phyloP scores from a whole-genome alignment of 305 asterid genomes.

The Fraxinus floribunda region DNA sequence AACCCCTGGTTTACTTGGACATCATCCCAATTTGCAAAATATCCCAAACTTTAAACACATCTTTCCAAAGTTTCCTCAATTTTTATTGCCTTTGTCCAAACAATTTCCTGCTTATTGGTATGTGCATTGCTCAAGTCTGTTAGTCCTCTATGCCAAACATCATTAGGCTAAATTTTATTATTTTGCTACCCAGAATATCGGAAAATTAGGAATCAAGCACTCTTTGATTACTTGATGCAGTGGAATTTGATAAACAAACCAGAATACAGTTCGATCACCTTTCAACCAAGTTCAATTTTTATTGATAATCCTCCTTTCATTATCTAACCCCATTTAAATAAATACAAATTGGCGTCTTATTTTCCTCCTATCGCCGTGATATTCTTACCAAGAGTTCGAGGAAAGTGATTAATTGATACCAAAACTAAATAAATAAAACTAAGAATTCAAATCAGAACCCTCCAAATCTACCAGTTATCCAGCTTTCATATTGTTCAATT shows the following conservation, averaged over 20 bases:
- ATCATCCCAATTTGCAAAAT: neutral
- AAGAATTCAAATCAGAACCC: too few relatives aligned
- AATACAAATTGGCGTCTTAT: too few relatives aligned
- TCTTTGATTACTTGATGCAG: neutral
- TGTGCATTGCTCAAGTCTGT: neutral
- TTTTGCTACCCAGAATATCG: neutral
- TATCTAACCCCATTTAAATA: too few relatives aligned
- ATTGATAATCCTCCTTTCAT: too few relatives aligned
- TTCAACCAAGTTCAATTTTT: too few relatives aligned
- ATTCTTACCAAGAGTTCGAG: too few relatives aligned
- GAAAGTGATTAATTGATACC: too few relatives aligned
- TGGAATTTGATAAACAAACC: neutral
- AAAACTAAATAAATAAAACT: too few relatives aligned
- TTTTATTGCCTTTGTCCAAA: neutral
- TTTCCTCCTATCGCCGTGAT: too few relatives aligned
- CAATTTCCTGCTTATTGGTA: neutral
- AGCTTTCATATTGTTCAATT: too few relatives aligned
- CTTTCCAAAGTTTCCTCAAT: neutral
- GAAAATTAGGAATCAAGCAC: neutral
- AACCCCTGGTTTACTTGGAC: neutral
- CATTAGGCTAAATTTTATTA: neutral
- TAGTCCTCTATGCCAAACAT: neutral
- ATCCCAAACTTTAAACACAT: neutral
- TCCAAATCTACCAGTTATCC: too few relatives aligned
- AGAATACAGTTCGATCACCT: neutral